Base-by-base conservation (phyloP, 768 basidiomycete species). In the Amanita brunnescens region DNA sequence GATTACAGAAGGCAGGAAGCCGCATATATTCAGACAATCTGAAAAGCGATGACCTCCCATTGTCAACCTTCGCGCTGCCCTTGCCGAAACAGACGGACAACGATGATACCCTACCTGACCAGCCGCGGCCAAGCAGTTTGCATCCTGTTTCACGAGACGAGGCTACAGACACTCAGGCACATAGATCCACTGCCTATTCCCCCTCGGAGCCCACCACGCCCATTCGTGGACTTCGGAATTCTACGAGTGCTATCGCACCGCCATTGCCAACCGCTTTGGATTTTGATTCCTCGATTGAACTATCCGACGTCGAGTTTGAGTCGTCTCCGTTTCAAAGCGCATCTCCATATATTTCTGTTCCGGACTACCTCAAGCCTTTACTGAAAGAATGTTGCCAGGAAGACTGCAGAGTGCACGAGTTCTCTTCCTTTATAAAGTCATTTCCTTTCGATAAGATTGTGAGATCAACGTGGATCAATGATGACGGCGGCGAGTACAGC, bases 361-460 rank as follows among this genome's bases (percentile, higher is more conserved):
- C 85, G 1, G 67, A 68, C 37, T 78, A 83, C 57, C 76, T 91
- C 3, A 57, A 67, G 29, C 80, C 85, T 2, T 72, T 91, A 2
- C 67, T 91, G 16, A 67, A 70, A 10, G 86, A 88, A 64, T 91
- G 89, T 57, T 68, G 73, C 26, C 89, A 91, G 62, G 68, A 76
- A 41, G 69, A 72, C 49, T 70, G 68, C 24, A 76, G 77, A 12
- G 78, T 84, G 6, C 75, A 85, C 57, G 86, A 89, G 55, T 91
- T 92, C 58, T 87, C 85, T 39, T 77, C 85, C 3, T 92, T 92
- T 67, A 87, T 92, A 33, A 79, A 85, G 56, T 79, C 80, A 18
- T 91, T 91, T 59, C 87, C 85, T 8, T 79, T 76, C 55, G 88
- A 90, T 59, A 77, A 81, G 1, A 71, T 87, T 48, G 75, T 87